Percentiles rank a stretch among this genome's conserved stretches.
phyloP scores from a whole-genome alignment of 176 grass and related monocot genomes.

The Coix lacrymajobi region DNA sequence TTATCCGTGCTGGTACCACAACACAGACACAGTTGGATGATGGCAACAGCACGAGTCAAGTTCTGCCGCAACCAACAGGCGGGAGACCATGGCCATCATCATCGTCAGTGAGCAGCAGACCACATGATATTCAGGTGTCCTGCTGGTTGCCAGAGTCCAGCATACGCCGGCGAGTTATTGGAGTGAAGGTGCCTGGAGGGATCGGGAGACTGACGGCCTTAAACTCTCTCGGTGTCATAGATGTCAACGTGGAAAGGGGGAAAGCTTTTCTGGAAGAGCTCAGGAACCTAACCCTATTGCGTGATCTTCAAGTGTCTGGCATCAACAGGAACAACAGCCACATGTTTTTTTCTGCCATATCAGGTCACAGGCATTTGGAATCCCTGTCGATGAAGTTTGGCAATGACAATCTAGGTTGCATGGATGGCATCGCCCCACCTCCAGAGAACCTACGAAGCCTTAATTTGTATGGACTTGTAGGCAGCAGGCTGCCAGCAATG shows the following conservation, averaged over 20 bases:
- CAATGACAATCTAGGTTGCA: neutral
- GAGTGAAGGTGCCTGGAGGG: neutral
- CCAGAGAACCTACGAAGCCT: neutral
- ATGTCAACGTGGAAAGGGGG: no score
- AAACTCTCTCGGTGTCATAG: neutral
- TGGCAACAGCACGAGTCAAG: no score
- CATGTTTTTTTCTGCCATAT: no score
- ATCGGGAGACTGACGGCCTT: no score
- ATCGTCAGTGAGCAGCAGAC: no score
- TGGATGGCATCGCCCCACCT: neutral
- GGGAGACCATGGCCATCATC: no score
- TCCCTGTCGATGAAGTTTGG: neutral
- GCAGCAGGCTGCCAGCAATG: neutral
- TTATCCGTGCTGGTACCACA: neutral
- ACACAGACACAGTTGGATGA: no score
- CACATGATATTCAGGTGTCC: neutral
- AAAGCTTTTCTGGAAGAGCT: neutral
- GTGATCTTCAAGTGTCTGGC: no score
- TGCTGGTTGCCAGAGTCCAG: neutral
- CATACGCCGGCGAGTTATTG: neutral
- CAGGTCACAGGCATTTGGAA: no score
- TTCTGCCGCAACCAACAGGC: no score
- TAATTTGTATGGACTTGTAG: neutral
- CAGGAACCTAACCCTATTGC: neutral
- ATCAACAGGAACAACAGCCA: no score